Percentiles rank a stretch among this genome's conserved stretches.
Evolutionary conservation across 176 grass and related monocot species (phyloP).

Genomic region (Lolium multiflorum): DNA sequence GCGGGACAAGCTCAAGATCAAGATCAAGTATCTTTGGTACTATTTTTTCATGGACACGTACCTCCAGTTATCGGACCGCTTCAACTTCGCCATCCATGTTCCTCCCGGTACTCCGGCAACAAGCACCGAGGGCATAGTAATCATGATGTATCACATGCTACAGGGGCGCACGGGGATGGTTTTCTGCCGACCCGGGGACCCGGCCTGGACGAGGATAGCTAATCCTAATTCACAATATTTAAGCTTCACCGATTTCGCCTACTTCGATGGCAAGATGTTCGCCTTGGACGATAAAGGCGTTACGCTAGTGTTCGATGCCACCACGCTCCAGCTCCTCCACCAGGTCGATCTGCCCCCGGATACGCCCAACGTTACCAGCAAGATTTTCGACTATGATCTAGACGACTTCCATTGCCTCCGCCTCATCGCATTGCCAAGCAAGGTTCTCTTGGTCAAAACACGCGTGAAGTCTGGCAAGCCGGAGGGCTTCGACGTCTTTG

Average conservation of each 20-base stretch:
- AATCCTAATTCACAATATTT: not conserved
- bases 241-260: not conserved
- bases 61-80: not conserved
- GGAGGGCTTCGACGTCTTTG: not conserved
- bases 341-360: not conserved
- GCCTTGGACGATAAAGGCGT: not conserved
- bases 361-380: not conserved
- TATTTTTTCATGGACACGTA: not conserved
- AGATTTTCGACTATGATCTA: not conserved
- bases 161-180: not conserved
- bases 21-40: not conserved
- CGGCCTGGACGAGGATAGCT: conserved; percentile 15
- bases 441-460: not conserved
- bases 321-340: not conserved
- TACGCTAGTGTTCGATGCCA: not conserved
- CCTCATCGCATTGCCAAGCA: not conserved
- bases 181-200: conserved; percentile 25
- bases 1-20: not conserved
- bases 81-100: not conserved
- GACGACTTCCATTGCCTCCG: not conserved
- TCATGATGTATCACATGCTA: conserved; percentile 5
- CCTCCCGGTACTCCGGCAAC: not conserved
- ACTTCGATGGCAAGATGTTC: no score
- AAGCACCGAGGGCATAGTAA: conserved; percentile 5
- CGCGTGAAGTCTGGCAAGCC: not conserved